Evolutionary conservation across 345 rosid genomes (phyloP).

Genomic region (Lepidium aucheri): DNA sequence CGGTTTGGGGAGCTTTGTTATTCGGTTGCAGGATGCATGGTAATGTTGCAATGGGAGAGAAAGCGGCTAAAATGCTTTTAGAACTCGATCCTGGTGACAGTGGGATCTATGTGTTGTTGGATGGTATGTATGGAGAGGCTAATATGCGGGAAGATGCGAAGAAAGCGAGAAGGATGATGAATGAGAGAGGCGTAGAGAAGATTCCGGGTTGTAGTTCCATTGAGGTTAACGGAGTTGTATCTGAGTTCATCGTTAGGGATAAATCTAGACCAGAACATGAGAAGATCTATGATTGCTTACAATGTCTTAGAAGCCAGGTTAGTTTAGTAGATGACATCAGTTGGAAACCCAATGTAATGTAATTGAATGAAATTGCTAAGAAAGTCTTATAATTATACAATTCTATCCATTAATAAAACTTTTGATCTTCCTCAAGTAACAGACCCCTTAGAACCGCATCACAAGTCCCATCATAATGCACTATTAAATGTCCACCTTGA

Average conservation of each 20-base stretch:
- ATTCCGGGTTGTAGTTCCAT: conserved; percentile 73
- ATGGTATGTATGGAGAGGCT: conserved; percentile 67
- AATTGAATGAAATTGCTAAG: neutral
- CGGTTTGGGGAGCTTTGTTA: conserved; percentile 77
- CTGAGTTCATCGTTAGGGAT: conserved; percentile 70
- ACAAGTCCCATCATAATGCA: conserved; percentile 55
- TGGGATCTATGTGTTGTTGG: conserved; percentile 71
- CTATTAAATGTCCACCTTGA: conserved; percentile 72
- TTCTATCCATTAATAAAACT: too few relatives aligned
- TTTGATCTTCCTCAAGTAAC: conserved; percentile 47
- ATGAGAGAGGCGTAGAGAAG: conserved; percentile 65
- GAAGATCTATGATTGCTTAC: conserved; percentile 50
- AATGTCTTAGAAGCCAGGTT: conserved; percentile 25
- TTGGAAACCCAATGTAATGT: neutral
- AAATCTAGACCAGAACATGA: conserved; percentile 44
- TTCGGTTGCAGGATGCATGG: conserved; percentile 69
- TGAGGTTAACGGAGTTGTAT: conserved; percentile 52
- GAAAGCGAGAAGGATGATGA: conserved; percentile 59
- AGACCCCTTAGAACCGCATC: conserved; percentile 53
- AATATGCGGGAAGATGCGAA: conserved; percentile 67
- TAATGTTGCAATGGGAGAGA: conserved; percentile 56
- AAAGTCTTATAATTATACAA: too few relatives aligned
- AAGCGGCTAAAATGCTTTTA: conserved; percentile 65
- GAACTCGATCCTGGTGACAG: conserved; percentile 74
- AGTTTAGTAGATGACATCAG: neutral